Conservation (phyloP, 768 basidiomycete genomes). For the Porpolomopsis calyptriformis region DNA sequence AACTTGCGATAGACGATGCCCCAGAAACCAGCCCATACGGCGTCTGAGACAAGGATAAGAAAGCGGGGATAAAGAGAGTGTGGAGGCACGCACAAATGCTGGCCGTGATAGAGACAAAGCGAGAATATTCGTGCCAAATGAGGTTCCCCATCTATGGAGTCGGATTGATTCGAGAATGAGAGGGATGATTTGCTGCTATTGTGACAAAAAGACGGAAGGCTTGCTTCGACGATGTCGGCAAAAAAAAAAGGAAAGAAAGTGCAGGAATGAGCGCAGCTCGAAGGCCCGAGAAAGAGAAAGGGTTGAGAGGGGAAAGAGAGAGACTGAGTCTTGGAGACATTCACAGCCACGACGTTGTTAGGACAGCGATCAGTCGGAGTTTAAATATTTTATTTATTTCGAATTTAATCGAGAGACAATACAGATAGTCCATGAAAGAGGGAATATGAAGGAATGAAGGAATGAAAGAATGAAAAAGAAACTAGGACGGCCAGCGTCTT, state of each 20-base stretch:
- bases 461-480: no score
- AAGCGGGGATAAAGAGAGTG: not conserved
- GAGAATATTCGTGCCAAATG: constrained; percentile 72
- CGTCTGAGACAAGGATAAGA: constrained; percentile 35
- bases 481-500: no score
- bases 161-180: constrained; percentile 17
- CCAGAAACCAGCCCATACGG: constrained; percentile 73
- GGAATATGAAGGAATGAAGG: no score
- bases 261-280: constrained; percentile 23
- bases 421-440: no score
- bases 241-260: constrained; percentile 13
- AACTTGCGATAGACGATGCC: constrained; percentile 84
- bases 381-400: no score
- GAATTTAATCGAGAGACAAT: no score
- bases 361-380: no score
- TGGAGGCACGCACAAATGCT: constrained; percentile 51
- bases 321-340: constrained; percentile 10
- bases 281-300: no score
- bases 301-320: constrained; percentile 13
- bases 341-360: no score
- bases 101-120: constrained; percentile 56
- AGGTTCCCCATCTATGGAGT: constrained; percentile 59
- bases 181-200: no score
- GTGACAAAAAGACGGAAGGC: constrained; percentile 24
- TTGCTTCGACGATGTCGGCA: constrained; percentile 25